Base-by-base conservation (phyloP, 83 land plant species). In the Picea abies region DNA sequence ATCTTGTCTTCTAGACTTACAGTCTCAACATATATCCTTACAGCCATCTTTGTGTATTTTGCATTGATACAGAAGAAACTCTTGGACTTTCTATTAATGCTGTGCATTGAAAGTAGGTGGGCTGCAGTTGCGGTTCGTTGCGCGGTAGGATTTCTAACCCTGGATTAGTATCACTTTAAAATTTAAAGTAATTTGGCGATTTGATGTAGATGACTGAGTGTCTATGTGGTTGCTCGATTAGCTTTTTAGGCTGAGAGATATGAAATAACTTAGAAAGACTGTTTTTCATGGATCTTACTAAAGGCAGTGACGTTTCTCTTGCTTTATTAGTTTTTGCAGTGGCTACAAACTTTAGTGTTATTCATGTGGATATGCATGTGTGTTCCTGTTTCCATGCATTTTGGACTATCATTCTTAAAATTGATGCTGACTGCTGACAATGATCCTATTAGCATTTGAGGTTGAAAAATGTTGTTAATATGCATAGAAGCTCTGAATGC, bases 21-120 rank as follows among this genome's bases (percentile, higher is more conserved):
- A 81, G 35, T 37, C 25, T 71, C 19, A 39, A 70, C 20, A 70
- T 17, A 15, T 15, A 26, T 80, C 37, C 37, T 35, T 17, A 60
- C 79, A 22, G 25, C 19, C 82, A 63, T 11, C 15, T 17, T 14
- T 25, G 71, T 63, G 32, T 56, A 79, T 73, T 67, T 80, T 1
- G 15, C 17, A 26, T 85, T 63, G 41, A 80, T 87, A 81, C 88
- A 98, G 99, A 96, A 94, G 67, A 94, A 92, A 60, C 82, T 95
- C 69, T 84, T 98, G 88, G 97, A 93, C 82, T 82, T 86, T 88
- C 87, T 98, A 19, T 87, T 98, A 64, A 68, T 91, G 80, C 87
- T 98, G 84, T 93, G 92, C 23, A 93, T 96, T 84, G 99, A 98
- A 84, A 98, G 98, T 80, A 92, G 96, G 70, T 93, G 98, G 90